Base-by-base conservation (phyloP, 164 flowering plant genomes). In the Vitis cinerea region DNA sequence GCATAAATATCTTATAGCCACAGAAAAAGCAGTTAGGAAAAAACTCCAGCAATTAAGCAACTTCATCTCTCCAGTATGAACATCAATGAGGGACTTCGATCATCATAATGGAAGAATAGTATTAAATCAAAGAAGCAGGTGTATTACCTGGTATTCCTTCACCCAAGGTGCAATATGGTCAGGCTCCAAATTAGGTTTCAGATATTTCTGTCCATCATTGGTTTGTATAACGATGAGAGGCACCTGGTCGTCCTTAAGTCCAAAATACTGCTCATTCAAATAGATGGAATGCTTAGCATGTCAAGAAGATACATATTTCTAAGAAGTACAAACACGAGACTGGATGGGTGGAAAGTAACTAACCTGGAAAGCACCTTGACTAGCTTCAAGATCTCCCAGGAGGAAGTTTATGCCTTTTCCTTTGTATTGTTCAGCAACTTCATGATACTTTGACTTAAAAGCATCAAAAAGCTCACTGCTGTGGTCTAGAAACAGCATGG, bases 301-400 rank as follows among this genome's bases (percentile, higher is more conserved):
- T 72, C 63, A 73, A 6, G 31, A 49, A 27, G 2, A 53, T 4
- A 54, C 31, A 9, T 31, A 8, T 17, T 16, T 9, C 55, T 17
- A 9, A 61, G 23, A 63, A 6, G 49, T 10, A 19, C 27, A 67
- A 70, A 66, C 16, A 52, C 44, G 55, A 14, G 10, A 50, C 30
- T 17, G 11, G 63, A 29, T 16, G 57, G 53, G 1, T 8, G 9
- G 64, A 61, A 50, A 50, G 63, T 51, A 31, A 50, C 77, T 52
- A 64, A 90, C 98, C 89, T 92, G 86, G 71, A 95, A 87, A 51
- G 94, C 94, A 71, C 83, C 83, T 72, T 86, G 78, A 75, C 94
- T 83, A 59, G 83, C 82, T 37, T 90, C 96, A 78, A 85, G 63
- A 68, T 95, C 98, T 73, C 97, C 98, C 57, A 95, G 16, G 73